phyloP scores from a whole-genome alignment of 306 rosid species.

The Acacia crassicarpa region DNA sequence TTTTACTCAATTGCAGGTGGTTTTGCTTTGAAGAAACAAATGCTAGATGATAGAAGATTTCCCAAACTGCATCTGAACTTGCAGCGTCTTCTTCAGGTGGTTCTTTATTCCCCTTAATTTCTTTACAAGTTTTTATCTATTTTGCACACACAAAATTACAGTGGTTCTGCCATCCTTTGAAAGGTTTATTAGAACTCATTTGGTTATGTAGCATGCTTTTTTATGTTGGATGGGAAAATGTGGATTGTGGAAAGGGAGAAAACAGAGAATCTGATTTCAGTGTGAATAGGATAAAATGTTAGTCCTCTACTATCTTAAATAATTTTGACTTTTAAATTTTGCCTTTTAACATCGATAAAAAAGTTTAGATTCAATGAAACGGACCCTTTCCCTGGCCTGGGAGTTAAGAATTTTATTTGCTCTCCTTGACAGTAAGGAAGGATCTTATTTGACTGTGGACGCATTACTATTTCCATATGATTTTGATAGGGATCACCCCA shows the following conservation, averaged over 20 bases:
- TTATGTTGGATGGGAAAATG: constrained; percentile 13
- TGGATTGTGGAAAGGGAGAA: neutral
- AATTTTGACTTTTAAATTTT: neutral
- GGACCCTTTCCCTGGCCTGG: neutral
- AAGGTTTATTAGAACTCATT: neutral
- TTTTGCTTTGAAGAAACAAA: constrained; percentile 82
- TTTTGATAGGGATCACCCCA: no score
- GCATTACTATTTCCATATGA: constrained; percentile 10
- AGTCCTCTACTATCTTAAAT: neutral
- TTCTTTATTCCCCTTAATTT: constrained; percentile 23
- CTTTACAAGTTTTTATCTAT: neutral
- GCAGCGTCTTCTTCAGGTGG: constrained; percentile 96
- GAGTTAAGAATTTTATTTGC: neutral
- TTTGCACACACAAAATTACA: neutral
- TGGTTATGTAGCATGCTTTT: neutral
- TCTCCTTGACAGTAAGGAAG: neutral
- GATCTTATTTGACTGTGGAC: constrained; percentile 13
- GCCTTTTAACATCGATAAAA: neutral
- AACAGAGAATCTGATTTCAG: neutral
- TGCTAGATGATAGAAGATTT: constrained; percentile 97
- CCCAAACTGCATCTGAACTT: constrained; percentile 90
- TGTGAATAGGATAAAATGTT: neutral
- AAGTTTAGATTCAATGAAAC: neutral
- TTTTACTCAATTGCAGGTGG: constrained; percentile 70
- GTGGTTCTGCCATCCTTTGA: neutral